Percentiles rank a stretch among this genome's conserved stretches.
These are phyloP conservation scores for Taiozyma onychis DNA, from an alignment of 1,139 yeast species.

Conservation along the genomic window DNA sequence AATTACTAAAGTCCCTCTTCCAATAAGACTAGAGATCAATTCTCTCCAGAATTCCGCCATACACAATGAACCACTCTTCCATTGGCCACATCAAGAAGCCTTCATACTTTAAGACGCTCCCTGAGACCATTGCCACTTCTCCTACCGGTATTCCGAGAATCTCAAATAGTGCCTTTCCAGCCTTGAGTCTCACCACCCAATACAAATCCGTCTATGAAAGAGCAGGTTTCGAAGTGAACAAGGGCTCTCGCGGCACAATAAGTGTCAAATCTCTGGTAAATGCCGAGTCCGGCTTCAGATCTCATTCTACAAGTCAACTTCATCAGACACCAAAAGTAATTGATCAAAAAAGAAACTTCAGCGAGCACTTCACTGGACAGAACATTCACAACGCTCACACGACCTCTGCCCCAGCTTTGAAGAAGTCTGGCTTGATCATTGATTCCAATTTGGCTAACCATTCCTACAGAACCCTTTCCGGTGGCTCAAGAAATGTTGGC, in stretches of 20 bases:
- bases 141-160: constrained; percentile 21
- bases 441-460: constrained; percentile 19
- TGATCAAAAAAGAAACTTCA: constrained; percentile 12
- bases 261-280: background rate
- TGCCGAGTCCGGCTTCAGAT: constrained; percentile 8
- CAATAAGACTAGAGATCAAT: too few relatives aligned
- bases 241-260: constrained; percentile 3
- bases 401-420: background rate
- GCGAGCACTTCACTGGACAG: constrained; percentile 8
- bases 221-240: constrained; percentile 55
- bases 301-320: constrained; percentile 14
- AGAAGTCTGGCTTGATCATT: constrained; percentile 4
- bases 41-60: background rate
- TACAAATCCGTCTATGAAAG: constrained; percentile 59
- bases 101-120: constrained; percentile 21
- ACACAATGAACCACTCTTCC: background rate
- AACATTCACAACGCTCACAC: background rate
- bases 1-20: background rate
- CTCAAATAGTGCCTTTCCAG: constrained; percentile 45
- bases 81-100: constrained; percentile 13
- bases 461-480: background rate
- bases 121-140: constrained; percentile 19
- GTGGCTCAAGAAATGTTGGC: background rate
- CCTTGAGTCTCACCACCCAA: constrained; percentile 46
- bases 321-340: background rate